These are phyloP conservation scores for Excoecaria agallocha DNA, from an alignment of 345 rosid species.

Conservation along the genomic window DNA sequence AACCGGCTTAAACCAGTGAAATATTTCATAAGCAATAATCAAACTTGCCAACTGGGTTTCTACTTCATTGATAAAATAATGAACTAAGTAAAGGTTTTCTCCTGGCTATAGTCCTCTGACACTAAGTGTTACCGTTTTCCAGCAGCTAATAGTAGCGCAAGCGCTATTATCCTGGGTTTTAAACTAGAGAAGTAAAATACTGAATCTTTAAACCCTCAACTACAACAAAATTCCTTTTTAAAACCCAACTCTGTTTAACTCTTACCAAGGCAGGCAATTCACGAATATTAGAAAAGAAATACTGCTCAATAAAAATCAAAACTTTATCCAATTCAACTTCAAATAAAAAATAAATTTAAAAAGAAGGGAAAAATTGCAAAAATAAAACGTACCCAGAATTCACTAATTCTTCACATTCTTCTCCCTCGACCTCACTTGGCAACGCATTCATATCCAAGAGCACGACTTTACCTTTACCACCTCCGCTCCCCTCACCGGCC, in stretches of 20 bases:
- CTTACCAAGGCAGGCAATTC: background rate
- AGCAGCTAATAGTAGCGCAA: background rate
- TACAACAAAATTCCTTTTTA: background rate
- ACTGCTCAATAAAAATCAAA: conserved; percentile 4
- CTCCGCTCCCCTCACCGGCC: background rate
- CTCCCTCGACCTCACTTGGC: conserved; percentile 28
- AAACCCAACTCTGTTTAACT: background rate
- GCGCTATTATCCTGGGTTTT: background rate
- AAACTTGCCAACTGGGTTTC: background rate
- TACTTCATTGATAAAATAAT: background rate
- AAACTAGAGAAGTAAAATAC: background rate
- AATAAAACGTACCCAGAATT: conserved; percentile 23
- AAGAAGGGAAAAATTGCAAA: background rate
- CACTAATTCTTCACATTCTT: conserved; percentile 5
- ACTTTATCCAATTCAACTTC: background rate
- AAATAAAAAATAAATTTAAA: background rate
- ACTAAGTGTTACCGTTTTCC: background rate
- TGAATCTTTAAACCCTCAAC: background rate
- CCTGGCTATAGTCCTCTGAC: background rate
- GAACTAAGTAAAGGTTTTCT: background rate
- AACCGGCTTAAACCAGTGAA: background rate
- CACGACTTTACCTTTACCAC: conserved; percentile 2
- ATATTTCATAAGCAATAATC: background rate
- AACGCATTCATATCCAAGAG: conserved; percentile 37
- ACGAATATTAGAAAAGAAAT: background rate